These are phyloP conservation scores for Closterium sp. DNA, from an alignment of 139 green algal genomes.

Conservation along the genomic window DNA sequence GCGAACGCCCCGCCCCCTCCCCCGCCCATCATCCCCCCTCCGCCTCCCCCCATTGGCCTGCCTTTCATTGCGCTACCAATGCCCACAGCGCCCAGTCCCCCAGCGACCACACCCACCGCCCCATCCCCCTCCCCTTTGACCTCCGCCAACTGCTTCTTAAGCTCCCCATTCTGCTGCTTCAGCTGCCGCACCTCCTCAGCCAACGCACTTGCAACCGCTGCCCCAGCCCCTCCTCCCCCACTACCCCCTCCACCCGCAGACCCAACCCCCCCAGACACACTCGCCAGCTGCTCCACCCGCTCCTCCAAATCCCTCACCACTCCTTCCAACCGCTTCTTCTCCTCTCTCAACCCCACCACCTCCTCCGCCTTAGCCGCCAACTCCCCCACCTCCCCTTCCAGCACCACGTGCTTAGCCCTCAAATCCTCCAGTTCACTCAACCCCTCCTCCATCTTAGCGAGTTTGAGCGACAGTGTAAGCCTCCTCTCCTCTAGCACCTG, in stretches of 20 bases:
- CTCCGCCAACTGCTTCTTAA: background rate
- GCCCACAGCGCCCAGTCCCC: background rate
- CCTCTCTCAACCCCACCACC: constrained; percentile 7
- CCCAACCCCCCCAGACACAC: background rate
- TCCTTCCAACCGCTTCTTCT: constrained; percentile 5
- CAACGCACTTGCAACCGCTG: background rate
- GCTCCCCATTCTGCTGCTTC: background rate
- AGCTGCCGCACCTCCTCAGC: constrained; percentile 2
- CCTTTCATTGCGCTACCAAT: background rate
- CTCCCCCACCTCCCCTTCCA: constrained; percentile 20
- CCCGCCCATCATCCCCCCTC: constrained; percentile 1
- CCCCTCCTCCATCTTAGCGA: constrained; percentile 3
- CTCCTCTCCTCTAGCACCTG: constrained; percentile 13
- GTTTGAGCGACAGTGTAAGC: background rate
- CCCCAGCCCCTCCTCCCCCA: background rate
- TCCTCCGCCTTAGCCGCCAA: constrained; percentile 2
- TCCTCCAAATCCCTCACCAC: background rate
- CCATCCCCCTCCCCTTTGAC: background rate
- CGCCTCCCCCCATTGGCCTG: background rate
- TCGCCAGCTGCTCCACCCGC: background rate
- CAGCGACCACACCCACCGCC: background rate
- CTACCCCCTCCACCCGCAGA: background rate
- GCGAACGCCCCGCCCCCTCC: background rate
- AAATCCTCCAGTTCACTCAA: constrained; percentile 19
- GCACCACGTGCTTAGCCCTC: background rate